These are phyloP conservation scores for Saccharomycopsis sp. DNA, from an alignment of 805 yeast species.

Conservation along the genomic window DNA sequence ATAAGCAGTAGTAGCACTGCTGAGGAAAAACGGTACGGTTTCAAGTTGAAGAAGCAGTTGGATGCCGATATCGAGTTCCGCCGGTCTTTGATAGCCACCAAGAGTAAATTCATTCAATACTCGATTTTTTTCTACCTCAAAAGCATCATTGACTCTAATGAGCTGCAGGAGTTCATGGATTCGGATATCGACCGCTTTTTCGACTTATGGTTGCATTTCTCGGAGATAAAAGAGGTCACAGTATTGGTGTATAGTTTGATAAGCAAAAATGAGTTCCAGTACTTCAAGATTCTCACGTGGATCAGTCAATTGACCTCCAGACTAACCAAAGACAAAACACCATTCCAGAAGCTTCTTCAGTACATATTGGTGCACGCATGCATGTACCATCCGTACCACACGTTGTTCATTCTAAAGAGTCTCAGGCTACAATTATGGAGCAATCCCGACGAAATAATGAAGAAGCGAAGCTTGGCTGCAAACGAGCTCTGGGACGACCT, in stretches of 20 bases:
- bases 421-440: conserved; percentile 38
- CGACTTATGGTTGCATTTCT: conserved; percentile 73
- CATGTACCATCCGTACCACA: conserved; percentile 62
- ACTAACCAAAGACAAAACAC: conserved; percentile 39
- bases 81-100: conserved; percentile 32
- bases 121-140: conserved; percentile 56
- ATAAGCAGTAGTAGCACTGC: conserved; percentile 41
- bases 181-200: conserved; percentile 69
- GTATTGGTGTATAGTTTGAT: conserved; percentile 34
- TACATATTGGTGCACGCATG: conserved; percentile 42
- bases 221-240: conserved; percentile 40
- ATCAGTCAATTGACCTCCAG: conserved; percentile 74
- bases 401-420: conserved; percentile 56
- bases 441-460: conserved; percentile 32
- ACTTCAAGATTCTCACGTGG: conserved; percentile 69
- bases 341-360: conserved; percentile 52
- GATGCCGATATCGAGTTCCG: conserved; percentile 44
- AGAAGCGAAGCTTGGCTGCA: conserved; percentile 48
- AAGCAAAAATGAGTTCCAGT: conserved; percentile 36
- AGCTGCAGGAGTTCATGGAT: conserved; percentile 33
- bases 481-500: conserved; percentile 40
- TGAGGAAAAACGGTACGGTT: conserved; percentile 46
- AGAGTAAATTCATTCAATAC: conserved; percentile 39
- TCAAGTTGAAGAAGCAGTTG: conserved; percentile 42
- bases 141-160: conserved; percentile 40